A percentile compares a stretch with the other conserved stretches of the same genome.
phyloP scores from a whole-genome alignment of 1,284 basidiomycete genomes.

The Tilletia caries region DNA sequence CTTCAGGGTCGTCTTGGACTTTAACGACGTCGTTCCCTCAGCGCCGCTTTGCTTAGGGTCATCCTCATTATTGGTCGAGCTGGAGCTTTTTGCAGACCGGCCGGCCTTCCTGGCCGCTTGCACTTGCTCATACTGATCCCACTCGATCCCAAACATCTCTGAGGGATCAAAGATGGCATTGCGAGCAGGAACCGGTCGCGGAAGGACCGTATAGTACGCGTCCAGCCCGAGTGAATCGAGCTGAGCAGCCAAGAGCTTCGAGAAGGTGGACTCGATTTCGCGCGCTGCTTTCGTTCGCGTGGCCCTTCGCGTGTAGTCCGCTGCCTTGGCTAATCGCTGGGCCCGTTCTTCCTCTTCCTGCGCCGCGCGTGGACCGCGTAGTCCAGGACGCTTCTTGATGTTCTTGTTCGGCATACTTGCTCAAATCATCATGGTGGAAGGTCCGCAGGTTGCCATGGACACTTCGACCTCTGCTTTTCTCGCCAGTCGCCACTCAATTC shows the following conservation, averaged over 20 bases:
- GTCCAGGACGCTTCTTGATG: slow-evolving; percentile 2
- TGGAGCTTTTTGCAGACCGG: slow-evolving; percentile 18
- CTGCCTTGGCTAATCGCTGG: background rate
- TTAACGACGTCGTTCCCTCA: slow-evolving; percentile 19
- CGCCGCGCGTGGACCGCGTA: background rate
- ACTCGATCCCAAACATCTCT: slow-evolving; percentile 18
- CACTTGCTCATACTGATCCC: slow-evolving; percentile 15
- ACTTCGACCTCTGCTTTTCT: background rate
- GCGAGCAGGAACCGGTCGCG: slow-evolving; percentile 25
- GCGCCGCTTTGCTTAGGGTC: background rate
- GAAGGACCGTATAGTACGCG: slow-evolving; percentile 29
- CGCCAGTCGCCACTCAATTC: background rate
- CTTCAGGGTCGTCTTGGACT: background rate
- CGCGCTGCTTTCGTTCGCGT: slow-evolving; percentile 1
- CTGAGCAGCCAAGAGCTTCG: slow-evolving; percentile 33
- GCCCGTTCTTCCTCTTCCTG: background rate
- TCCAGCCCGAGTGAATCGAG: slow-evolving; percentile 37
- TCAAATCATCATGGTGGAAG: background rate
- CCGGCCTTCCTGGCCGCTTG: slow-evolving; percentile 23
- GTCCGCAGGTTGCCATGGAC: background rate
- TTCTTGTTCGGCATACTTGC: slow-evolving; percentile 5
- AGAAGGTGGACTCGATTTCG: slow-evolving; percentile 32
- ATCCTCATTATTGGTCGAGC: background rate
- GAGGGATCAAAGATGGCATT: slow-evolving; percentile 28
- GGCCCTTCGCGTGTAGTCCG: background rate